Base-by-base conservation (phyloP, 768 basidiomycete genomes). In the Boletellus ananiceps region DNA sequence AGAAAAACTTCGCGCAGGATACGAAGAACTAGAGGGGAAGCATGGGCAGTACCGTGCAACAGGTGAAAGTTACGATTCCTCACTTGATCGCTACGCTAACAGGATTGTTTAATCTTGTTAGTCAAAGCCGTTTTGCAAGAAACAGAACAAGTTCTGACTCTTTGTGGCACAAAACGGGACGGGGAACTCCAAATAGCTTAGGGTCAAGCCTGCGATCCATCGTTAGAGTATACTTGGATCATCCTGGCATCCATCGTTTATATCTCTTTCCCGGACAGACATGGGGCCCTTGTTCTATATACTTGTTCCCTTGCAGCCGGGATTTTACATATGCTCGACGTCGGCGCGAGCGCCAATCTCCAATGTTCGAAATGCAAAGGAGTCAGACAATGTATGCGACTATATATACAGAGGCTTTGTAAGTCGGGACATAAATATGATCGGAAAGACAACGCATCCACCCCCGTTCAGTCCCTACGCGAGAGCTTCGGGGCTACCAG, bases 91-190 rank as follows among this genome's bases (percentile, higher is more conserved):
- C 18, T 32, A 25, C n/a, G 23, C 44, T 63, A 25, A 65, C 8
- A 40, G 46, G 25, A 23, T 32, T 37, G 18, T 40, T 53, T 19
- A 14, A 33, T 35, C 25, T 53, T 11, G 15, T 8, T 49, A 76
- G 76, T 76, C 11, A 61, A 71, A 49, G 60, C 69, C 16, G 70
- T 69, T 32, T 50, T 76, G 23, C 74, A 76, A 41, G 75, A 76
- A 60, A 71, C 73, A 6, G 70, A 72, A 43, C 73, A 70, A 36
- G 73, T 76, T 46, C 63, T 76, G 38, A 61, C 61, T 39, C 63
- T 77, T 8, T 77, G 76, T 54, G 71, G 72, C 58, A 71, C 71
- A 47, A 77, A 74, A 56, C 70, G 75, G 41, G 69, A 73, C 49
- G 64, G 37, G 64, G 55, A 55, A 33, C 33, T 46, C 15, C 27